Base-by-base conservation (phyloP, 2,329 filamentous ascomycete species). In the Monilinia aucupariae region DNA sequence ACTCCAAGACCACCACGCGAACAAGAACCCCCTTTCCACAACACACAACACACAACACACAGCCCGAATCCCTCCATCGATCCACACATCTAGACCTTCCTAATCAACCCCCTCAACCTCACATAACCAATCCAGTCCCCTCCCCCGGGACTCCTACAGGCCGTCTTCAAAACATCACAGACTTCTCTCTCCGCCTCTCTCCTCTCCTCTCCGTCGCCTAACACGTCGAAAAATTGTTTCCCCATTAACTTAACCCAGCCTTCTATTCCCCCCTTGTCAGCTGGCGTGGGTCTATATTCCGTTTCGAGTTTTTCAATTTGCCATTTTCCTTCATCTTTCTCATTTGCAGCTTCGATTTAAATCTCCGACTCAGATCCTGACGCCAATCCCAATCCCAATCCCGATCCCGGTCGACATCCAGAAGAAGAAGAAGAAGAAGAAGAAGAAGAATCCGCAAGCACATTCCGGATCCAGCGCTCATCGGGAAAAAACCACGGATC, bases 401-500 rank as follows among this genome's bases (percentile, higher is more conserved):
- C 37, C 37, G 37, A 39, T 15, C 37, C 37, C 10, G 34, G 13
- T 37, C 7, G 34, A 37, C 5, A 53, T 9, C 12, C 7, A 22
- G 10, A 10, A 27, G 39, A 22, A 15, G 52, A 27, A n/a, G n/a
- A n/a, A n/a, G n/a, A n/a, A n/a, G n/a, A n/a, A n/a, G n/a, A n/a
- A n/a, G n/a, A n/a, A n/a, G n/a, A n/a, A n/a, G n/a, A n/a, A n/a
- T 30, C 27, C 27, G 3, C 27, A 55, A 77, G 47, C 77, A 71
- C 45, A 72, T 66, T 8, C 30, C 34, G 39, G 72, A 84, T 80
- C 85, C 85, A 88, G 0, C 67, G 72, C 69, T 86, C 84, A 66
- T 86, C 85, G 0, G 87, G 85, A 72, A 90, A 91, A 74, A 88
- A 90, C 88, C 88, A 91, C 5, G 88, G 87, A 65, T 82, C 81